Evolutionary conservation across 495 filamentous ascomycete genomes (phyloP).

Genomic region (Amniculicola lignicola): DNA sequence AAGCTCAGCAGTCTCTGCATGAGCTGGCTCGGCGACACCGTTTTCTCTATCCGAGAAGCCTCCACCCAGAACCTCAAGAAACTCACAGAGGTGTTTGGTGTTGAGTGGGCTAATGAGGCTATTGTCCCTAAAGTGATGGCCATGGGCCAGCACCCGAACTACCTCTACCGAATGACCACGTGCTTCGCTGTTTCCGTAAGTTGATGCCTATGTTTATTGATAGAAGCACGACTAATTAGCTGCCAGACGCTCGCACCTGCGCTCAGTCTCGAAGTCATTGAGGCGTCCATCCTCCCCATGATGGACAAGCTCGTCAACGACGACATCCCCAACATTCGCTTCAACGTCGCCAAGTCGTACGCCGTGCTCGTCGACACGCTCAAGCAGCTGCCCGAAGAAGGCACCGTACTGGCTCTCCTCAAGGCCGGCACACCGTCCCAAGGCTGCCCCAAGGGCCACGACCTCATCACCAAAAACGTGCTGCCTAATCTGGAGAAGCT

Average conservation of each 20-base stretch:
- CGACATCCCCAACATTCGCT: conserved; percentile 97
- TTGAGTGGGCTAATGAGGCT: conserved; percentile 94
- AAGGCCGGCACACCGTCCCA: conserved; percentile 59
- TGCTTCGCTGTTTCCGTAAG: conserved; percentile 96
- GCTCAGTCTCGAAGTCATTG: conserved; percentile 85
- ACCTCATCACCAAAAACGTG: conserved; percentile 83
- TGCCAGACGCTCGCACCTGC: conserved; percentile 85
- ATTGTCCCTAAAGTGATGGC: conserved; percentile 98
- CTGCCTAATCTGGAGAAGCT: conserved; percentile 90
- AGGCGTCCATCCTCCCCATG: conserved; percentile 91
- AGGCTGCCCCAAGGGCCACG: conserved; percentile 68
- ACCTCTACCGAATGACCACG: conserved; percentile 98
- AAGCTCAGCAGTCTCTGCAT: conserved; percentile 94
- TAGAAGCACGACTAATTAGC: conserved; percentile 37
- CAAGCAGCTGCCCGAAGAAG: conserved; percentile 80
- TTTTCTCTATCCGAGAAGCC: conserved; percentile 96
- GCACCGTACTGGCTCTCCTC: conserved; percentile 79
- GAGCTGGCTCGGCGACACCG: conserved; percentile 98
- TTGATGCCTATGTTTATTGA: conserved; percentile 22
- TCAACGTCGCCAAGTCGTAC: conserved; percentile 99
- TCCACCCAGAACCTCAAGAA: conserved; percentile 97
- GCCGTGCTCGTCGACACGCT: conserved; percentile 81
- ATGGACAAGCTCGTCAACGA: conserved; percentile 87
- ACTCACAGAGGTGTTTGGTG: conserved; percentile 95
- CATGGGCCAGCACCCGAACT: conserved; percentile 97